Evolutionary conservation across 228 moss, liverwort and hornwort species (phyloP), one percentile per base, ranked within the genome.

Genomic region (Sphagnum magellanicum): DNA sequence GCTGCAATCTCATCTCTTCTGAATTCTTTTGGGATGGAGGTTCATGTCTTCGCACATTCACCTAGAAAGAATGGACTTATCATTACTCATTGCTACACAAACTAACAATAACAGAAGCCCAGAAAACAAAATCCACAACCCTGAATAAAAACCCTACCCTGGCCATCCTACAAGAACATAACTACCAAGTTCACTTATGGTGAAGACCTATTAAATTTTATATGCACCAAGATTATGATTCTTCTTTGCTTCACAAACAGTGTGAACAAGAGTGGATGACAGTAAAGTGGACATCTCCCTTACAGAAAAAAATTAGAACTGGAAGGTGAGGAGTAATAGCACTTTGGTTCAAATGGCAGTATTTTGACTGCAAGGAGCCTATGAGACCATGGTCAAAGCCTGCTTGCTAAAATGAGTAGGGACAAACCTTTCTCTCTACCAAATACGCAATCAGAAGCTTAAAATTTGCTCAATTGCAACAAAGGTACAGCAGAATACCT

Each of bases 1-100:
- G 89, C 63, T 90, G 94, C 17, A 85, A 78, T 67, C 85, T 75
- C 4, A 76, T 49, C 51, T 89, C 93, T 16, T 79, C 82, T 49
- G 87, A 84, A 71, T 88, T 85, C 72, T 97, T 93, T 67, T 88
- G 90, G n/a, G 82, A 85, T 67, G 81, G 79, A 32, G 87, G 50
- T 76, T 93, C 97, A 70, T 93, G 93, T 68, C 93, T 89, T 68
- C 93, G 87, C 67, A 74, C 48, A 61, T 79, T 80, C 55, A 88
- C 80, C 78, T 79, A 55, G 60, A 64, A 63, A 78, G 63, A 48
- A 71, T 10, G 5, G 6, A 16, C 6, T 60, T 62, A 72, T 14
- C 49, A 8, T 60, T 59, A 53, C n/a, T 15, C 66, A 57, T 60
- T 11, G 32, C 32, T 15, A 14, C 1, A n/a, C n/a, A 61, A 6